phyloP scores from a whole-genome alignment of 2,329 filamentous ascomycete species.

The Ceratocystis papillata region DNA sequence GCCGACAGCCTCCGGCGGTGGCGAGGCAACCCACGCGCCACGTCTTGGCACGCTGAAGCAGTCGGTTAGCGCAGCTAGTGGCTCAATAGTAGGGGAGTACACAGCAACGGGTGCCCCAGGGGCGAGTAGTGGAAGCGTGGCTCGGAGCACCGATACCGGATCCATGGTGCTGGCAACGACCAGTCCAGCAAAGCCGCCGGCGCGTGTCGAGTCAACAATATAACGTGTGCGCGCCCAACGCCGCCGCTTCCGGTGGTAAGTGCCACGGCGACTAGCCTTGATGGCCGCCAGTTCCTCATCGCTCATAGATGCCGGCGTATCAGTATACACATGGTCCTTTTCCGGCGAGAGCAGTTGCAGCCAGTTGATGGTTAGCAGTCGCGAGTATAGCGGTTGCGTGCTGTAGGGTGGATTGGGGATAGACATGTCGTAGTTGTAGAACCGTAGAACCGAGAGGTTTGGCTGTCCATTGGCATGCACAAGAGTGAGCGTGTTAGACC shows the following conservation, averaged over 20 bases:
- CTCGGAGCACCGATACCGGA: conserved; percentile 60
- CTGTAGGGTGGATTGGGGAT: conserved; percentile 47
- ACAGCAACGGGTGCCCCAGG: conserved; percentile 78
- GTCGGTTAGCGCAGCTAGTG: conserved; percentile 66
- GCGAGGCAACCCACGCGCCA: conserved; percentile 56
- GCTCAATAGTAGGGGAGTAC: conserved; percentile 72
- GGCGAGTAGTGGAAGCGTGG: conserved; percentile 66
- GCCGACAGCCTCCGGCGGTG: conserved; percentile 39
- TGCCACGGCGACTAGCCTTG: conserved; percentile 73
- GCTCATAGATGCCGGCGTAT: conserved; percentile 49
- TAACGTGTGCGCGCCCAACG: conserved; percentile 63
- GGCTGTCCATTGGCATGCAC: conserved; percentile 75
- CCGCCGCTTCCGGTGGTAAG: conserved; percentile 79
- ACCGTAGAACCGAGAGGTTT: conserved; percentile 76
- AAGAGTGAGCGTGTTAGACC: conserved; percentile 66
- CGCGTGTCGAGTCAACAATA: conserved; percentile 63
- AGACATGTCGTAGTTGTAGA: conserved; percentile 72
- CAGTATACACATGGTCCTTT: conserved; percentile 61
- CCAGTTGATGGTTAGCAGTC: conserved; percentile 81
- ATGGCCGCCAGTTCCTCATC: conserved; percentile 53
- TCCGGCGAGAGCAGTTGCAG: conserved; percentile 74
- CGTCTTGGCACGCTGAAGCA: conserved; percentile 72
- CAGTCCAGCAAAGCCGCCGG: conserved; percentile 71
- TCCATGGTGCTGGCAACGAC: conserved; percentile 77
- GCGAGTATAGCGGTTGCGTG: conserved; percentile 68